These are phyloP conservation scores for Zelonia costaricensis DNA, from an alignment of 208 protist species.

Conservation along the genomic window DNA sequence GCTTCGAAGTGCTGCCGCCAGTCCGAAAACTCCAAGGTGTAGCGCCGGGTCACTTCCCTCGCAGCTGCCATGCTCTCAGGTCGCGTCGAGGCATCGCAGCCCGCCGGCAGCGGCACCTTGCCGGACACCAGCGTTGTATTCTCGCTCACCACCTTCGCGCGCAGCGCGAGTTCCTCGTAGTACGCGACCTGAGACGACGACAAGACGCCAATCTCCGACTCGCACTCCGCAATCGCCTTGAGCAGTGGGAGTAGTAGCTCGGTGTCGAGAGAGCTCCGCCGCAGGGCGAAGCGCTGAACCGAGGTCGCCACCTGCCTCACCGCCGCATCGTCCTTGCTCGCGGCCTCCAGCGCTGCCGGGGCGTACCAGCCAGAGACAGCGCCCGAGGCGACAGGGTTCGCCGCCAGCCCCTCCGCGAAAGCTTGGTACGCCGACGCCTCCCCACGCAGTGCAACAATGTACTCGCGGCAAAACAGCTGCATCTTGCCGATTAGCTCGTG, in stretches of 20 bases:
- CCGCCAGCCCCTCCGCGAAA: conserved; percentile 14
- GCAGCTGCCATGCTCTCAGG: conserved; percentile 18
- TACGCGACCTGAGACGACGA: conserved; percentile 18
- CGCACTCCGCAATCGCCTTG: conserved; percentile 6
- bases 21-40: conserved; percentile 11
- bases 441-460: conserved; percentile 6
- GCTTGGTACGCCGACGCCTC: conserved; percentile 20
- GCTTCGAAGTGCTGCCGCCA: conserved; percentile 7
- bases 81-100: conserved; percentile 16
- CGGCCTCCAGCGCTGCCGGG: conserved; percentile 2
- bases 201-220: conserved; percentile 15
- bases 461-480: conserved; percentile 19
- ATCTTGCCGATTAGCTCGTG: conserved; percentile 28
- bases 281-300: conserved; percentile 20
- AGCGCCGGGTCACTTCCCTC: conserved; percentile 7
- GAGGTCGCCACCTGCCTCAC: conserved; percentile 6
- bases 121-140: conserved; percentile 15
- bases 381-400: conserved; percentile 2
- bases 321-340: conserved; percentile 1
- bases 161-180: conserved; percentile 24
- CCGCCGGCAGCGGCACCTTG: conserved; percentile 7
- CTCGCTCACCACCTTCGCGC: conserved; percentile 21
- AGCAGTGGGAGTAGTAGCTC: conserved; percentile 21
- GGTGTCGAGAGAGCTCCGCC: conserved; percentile 13
- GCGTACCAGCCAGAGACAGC: conserved; percentile 16